These are phyloP conservation scores for Lasiodiplodia theobromae DNA, from an alignment of 2,329 filamentous ascomycete genomes.

Conservation along the genomic window DNA sequence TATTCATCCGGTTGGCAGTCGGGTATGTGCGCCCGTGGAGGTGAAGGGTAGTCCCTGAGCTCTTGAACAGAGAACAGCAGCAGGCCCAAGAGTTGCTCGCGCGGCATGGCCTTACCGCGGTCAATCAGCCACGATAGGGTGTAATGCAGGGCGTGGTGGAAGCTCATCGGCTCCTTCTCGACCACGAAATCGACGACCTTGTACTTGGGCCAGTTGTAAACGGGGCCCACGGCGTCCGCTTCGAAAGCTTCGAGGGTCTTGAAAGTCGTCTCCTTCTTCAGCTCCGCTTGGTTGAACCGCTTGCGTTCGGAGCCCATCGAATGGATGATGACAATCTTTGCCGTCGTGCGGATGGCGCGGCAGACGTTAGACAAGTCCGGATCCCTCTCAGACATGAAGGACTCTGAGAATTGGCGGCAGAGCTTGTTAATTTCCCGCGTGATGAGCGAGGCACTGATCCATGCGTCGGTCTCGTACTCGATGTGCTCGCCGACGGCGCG, in stretches of 20 bases:
- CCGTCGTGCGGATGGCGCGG: slow-evolving; percentile 74
- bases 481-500: slow-evolving; percentile 94
- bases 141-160: slow-evolving; percentile 96
- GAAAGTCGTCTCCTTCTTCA: slow-evolving; percentile 86
- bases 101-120: slow-evolving; percentile 77
- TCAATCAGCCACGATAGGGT: slow-evolving; percentile 96
- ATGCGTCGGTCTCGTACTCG: slow-evolving; percentile 97
- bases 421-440: slow-evolving; percentile 94
- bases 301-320: slow-evolving; percentile 87
- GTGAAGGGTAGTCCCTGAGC: slow-evolving; percentile 67
- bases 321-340: slow-evolving; percentile 85
- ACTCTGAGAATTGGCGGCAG: slow-evolving; percentile 85
- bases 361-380: slow-evolving; percentile 72
- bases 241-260: slow-evolving; percentile 80
- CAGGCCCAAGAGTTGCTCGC: slow-evolving; percentile 70
- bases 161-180: slow-evolving; percentile 90
- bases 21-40: slow-evolving; percentile 66
- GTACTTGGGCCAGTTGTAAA: slow-evolving; percentile 58
- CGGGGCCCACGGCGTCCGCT: slow-evolving; percentile 64
- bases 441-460: slow-evolving; percentile 95
- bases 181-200: slow-evolving; percentile 79
- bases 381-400: slow-evolving; percentile 75
- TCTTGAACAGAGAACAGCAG: slow-evolving; percentile 76
- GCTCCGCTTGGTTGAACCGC: slow-evolving; percentile 84
- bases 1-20: slow-evolving; percentile 75